Evolutionary conservation across 768 basidiomycete genomes (phyloP).

Genomic region (Strobilomyces confusus): DNA sequence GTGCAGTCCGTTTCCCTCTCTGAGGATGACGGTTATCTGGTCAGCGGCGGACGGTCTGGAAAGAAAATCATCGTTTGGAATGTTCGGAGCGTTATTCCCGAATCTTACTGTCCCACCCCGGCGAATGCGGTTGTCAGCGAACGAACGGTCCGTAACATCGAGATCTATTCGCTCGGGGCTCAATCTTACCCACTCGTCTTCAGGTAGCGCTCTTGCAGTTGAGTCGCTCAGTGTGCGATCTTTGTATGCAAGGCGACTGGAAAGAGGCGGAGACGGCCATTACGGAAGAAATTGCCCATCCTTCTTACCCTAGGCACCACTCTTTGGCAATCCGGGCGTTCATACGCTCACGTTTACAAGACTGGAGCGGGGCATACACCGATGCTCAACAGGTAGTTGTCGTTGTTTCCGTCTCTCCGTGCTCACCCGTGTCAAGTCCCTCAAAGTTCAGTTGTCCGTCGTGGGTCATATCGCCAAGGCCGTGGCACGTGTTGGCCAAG

Average conservation of each 20-base stretch:
- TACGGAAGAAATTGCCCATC: slow-evolving; percentile 6
- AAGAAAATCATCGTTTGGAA: slow-evolving; percentile 7
- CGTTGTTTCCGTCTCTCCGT: neutral
- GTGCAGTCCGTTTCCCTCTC: slow-evolving; percentile 14
- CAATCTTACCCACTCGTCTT: neutral
- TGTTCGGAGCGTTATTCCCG: slow-evolving; percentile 7
- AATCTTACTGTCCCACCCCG: neutral
- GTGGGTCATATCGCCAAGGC: slow-evolving; percentile 16
- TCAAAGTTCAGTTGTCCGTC: slow-evolving; percentile 7
- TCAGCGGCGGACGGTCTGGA: slow-evolving; percentile 8
- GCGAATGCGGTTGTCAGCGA: neutral
- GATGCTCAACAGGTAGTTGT: slow-evolving; percentile 8
- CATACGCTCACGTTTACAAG: slow-evolving; percentile 5
- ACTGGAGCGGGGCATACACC: slow-evolving; percentile 7
- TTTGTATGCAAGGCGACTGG: slow-evolving; percentile 9
- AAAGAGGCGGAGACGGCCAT: slow-evolving; percentile 4
- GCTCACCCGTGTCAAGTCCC: slow-evolving; percentile 6
- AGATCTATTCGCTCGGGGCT: too few relatives aligned
- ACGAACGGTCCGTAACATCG: neutral
- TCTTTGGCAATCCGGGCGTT: slow-evolving; percentile 9
- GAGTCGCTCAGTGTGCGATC: neutral
- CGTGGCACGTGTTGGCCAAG: slow-evolving; percentile 11
- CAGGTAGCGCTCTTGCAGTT: slow-evolving; percentile 8
- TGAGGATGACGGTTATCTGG: slow-evolving; percentile 5
- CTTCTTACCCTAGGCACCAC: neutral